phyloP scores from a whole-genome alignment of 345 rosid genomes.

The Isatis tinctoria region DNA sequence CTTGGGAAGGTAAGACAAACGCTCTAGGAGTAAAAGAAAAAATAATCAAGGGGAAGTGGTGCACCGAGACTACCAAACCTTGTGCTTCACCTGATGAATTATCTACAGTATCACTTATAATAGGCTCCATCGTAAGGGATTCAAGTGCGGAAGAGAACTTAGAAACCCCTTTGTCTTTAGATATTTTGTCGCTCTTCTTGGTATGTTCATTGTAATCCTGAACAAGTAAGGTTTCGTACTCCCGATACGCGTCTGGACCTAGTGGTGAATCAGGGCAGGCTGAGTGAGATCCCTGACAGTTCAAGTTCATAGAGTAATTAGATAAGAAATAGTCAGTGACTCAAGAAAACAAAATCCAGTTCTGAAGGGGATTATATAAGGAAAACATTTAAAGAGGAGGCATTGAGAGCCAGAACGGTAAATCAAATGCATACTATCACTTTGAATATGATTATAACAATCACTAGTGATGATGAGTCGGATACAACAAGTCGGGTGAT shows the following conservation, averaged over 20 bases:
- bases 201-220: conserved; percentile 89
- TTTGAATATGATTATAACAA: not conserved
- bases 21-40: conserved; percentile 84
- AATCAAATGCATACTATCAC: not conserved
- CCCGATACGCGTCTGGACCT: conserved; percentile 89
- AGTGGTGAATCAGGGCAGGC: conserved; percentile 82
- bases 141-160: conserved; percentile 53
- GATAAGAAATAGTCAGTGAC: not conserved
- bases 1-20: conserved; percentile 93
- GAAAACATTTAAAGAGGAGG: too few relatives aligned
- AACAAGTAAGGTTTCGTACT: conserved; percentile 82
- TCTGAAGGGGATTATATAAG: too few relatives aligned
- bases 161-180: conserved; percentile 68
- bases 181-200: conserved; percentile 39
- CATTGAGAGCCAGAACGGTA: too few relatives aligned
- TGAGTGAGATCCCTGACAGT: conserved; percentile 67
- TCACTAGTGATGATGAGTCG: not conserved
- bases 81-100: conserved; percentile 28
- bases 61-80: conserved; percentile 66
- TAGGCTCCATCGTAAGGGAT: conserved; percentile 37
- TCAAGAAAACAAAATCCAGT: not conserved
- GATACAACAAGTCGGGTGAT: not conserved
- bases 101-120: conserved; percentile 35
- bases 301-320: not conserved
- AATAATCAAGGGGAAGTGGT: conserved; percentile 82